These are phyloP conservation scores for Thermoascus crustaceus DNA, from an alignment of 2,329 filamentous ascomycete species.

Conservation along the genomic window DNA sequence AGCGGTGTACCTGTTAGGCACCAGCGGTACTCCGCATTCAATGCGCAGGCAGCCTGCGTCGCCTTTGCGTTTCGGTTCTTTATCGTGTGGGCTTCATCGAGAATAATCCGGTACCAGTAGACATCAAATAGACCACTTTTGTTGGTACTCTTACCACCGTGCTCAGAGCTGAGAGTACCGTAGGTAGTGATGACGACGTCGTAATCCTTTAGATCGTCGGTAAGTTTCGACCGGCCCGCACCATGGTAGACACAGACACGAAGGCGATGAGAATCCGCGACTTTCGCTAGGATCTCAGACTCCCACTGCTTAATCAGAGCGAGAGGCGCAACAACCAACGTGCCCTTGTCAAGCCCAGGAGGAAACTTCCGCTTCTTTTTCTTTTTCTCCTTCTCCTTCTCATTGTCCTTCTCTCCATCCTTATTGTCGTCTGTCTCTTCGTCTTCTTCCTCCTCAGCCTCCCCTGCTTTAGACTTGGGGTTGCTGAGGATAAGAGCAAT, in stretches of 20 bases:
- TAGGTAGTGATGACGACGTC: constrained; percentile 98
- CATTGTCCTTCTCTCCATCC: too few species aligned
- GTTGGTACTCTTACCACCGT: constrained; percentile 55
- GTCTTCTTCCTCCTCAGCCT: constrained; percentile 39
- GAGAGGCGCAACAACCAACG: constrained; percentile 84
- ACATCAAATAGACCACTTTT: constrained; percentile 82
- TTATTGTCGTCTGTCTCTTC: too few species aligned
- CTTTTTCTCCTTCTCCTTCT: constrained; percentile 30
- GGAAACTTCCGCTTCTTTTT: constrained; percentile 56
- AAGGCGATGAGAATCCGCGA: constrained; percentile 60
- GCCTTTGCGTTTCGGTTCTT: constrained; percentile 97
- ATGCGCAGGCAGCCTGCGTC: constrained; percentile 80
- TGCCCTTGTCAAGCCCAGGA: constrained; percentile 63
- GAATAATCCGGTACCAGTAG: constrained; percentile 89
- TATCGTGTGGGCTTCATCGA: constrained; percentile 96
- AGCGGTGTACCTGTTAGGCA: constrained; percentile 93
- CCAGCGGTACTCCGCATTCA: constrained; percentile 85
- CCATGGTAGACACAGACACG: constrained; percentile 89
- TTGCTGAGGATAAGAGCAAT: constrained; percentile 83
- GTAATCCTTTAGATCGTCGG: constrained; percentile 68
- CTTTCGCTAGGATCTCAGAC: constrained; percentile 76
- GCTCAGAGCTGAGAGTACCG: constrained; percentile 87
- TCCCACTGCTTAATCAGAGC: constrained; percentile 98
- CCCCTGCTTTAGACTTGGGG: constrained; percentile 49
- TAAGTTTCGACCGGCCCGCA: constrained; percentile 69